These are phyloP conservation scores for Microbotryomycetes sp. DNA, from an alignment of 1,284 basidiomycete species.

Conservation along the genomic window DNA sequence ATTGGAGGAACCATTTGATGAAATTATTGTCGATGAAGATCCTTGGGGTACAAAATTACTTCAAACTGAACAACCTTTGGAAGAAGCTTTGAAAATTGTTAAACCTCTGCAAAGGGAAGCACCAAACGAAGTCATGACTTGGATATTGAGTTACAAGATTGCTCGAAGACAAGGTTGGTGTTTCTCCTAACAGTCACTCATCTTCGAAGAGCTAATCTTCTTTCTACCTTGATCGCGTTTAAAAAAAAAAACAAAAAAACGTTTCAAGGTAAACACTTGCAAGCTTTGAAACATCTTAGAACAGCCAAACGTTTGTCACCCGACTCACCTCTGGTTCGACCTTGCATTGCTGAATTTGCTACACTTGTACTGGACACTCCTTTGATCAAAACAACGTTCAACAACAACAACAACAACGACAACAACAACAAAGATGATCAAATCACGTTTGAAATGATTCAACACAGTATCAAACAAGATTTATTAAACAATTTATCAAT, in stretches of 20 bases:
- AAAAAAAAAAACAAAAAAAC: too few relatives aligned
- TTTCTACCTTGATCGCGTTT: neutral
- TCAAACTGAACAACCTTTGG: conserved; percentile 60
- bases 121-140: conserved; percentile 58
- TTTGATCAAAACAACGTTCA: conserved; percentile 41
- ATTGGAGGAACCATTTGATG: conserved; percentile 27
- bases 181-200: neutral
- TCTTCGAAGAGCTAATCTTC: neutral
- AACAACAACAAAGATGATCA: conserved; percentile 52
- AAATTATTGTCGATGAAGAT: conserved; percentile 58
- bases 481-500: neutral
- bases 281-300: conserved; percentile 65
- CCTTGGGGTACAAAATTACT: conserved; percentile 70
- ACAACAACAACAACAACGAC: conserved; percentile 48
- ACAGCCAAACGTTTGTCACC: conserved; percentile 54
- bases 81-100: conserved; percentile 67
- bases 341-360: conserved; percentile 62
- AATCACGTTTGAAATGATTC: conserved; percentile 61
- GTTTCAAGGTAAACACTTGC: conserved; percentile 75
- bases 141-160: conserved; percentile 73
- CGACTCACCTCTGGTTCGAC: conserved; percentile 59
- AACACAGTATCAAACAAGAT: conserved; percentile 63
- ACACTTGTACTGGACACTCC: conserved; percentile 38
- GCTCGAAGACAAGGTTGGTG: conserved; percentile 64
- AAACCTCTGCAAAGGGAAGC: conserved; percentile 58